Conservation (phyloP, 202 grass and related monocot genomes). For the Miscanthus sacchariflorus region DNA sequence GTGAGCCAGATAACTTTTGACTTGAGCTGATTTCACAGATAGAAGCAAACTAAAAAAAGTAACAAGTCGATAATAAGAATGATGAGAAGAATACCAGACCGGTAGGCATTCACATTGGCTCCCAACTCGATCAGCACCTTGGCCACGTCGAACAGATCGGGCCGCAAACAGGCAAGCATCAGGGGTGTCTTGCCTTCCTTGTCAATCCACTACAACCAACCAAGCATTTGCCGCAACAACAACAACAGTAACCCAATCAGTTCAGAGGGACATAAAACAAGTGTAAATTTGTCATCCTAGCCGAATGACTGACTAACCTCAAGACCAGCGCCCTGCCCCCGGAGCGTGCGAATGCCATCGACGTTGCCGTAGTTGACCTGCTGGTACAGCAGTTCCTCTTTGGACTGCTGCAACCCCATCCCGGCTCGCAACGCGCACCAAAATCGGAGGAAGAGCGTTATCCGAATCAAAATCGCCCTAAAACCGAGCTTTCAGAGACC, state of each 20-base stretch:
- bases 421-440: not conserved
- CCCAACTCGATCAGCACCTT: conserved; percentile 73
- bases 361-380: conserved; percentile 88
- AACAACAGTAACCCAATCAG: not conserved
- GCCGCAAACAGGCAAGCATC: conserved; percentile 77
- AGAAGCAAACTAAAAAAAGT: not conserved
- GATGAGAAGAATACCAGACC: conserved; percentile 59
- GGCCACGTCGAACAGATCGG: conserved; percentile 73
- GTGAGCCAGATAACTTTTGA: not conserved
- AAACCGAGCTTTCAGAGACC: not conserved
- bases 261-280: not conserved
- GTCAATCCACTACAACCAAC: conserved; percentile 82
- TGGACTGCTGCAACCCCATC: conserved; percentile 92
- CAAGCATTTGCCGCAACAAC: not conserved
- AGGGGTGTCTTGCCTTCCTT: conserved; percentile 93
- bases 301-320: conserved; percentile 51
- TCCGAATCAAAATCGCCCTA: not conserved
- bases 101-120: conserved; percentile 81
- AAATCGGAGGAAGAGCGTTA: not conserved
- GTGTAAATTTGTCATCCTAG: not conserved
- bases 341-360: conserved; percentile 70
- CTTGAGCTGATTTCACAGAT: not conserved
- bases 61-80: not conserved
- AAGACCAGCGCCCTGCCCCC: conserved; percentile 70
- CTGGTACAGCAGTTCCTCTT: conserved; percentile 89